A percentile compares a stretch with the other conserved stretches of the same genome.
These are phyloP conservation scores for Podospora anserina DNA, from an alignment of 495 filamentous ascomycete species.

Conservation along the genomic window DNA sequence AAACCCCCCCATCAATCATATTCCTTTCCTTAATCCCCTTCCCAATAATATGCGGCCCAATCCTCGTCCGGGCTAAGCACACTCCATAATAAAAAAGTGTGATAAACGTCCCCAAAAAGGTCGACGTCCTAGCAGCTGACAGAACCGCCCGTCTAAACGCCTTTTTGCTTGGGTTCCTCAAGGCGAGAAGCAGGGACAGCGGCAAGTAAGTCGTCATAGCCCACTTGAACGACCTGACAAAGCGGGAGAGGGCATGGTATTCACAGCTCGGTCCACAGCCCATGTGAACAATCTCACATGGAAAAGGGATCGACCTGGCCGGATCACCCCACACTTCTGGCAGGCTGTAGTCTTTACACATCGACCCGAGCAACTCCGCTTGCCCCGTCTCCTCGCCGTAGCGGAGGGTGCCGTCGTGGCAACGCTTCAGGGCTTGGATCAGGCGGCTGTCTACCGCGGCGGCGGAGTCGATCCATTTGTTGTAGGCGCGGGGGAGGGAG, in stretches of 20 bases:
- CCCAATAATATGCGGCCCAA: conserved; percentile 68
- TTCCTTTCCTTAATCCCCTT: conserved; percentile 41
- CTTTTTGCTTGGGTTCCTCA: conserved; percentile 49
- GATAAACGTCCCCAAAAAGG: conserved; percentile 81
- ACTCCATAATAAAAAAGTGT: conserved; percentile 84
- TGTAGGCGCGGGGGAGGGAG: conserved; percentile 70
- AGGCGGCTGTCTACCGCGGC: conserved; percentile 78
- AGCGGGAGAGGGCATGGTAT: conserved; percentile 68
- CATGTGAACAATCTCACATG: conserved; percentile 88
- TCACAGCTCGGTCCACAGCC: conserved; percentile 75
- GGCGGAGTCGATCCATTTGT: conserved; percentile 77
- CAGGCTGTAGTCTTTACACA: conserved; percentile 72
- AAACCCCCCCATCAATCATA: conserved; percentile 59
- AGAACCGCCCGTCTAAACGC: conserved; percentile 48
- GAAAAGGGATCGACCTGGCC: conserved; percentile 66
- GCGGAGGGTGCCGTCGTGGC: conserved; percentile 57
- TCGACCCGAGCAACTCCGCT: conserved; percentile 63
- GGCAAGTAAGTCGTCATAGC: conserved; percentile 79
- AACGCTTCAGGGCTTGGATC: conserved; percentile 68
- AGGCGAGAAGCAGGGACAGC: conserved; percentile 64
- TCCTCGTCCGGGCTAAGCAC: conserved; percentile 73
- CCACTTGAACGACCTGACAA: conserved; percentile 67
- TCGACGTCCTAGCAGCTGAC: conserved; percentile 68
- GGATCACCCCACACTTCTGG: conserved; percentile 77
- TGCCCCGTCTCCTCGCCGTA: conserved; percentile 81